Evolutionary conservation across 306 rosid genomes (phyloP).

Genomic region (barrel medic (Medicago truncatula)): DNA sequence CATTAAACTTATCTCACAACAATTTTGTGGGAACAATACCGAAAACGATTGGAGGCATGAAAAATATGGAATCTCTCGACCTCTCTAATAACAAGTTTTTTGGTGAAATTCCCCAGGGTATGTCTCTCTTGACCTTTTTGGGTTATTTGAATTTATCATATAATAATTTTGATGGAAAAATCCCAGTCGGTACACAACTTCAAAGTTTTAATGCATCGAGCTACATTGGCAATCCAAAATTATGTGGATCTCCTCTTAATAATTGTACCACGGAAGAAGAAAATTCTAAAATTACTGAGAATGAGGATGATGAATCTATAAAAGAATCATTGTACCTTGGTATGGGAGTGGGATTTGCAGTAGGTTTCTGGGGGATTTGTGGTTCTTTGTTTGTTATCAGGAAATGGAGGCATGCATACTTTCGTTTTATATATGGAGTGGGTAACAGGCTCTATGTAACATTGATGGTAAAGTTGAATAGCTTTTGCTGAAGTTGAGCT

Average conservation of each 20-base stretch:
- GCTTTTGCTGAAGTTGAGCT: not conserved
- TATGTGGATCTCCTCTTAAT: not conserved
- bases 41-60: too few species aligned
- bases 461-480: not conserved
- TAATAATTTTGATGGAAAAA: not conserved
- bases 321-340: not conserved
- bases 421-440: not conserved
- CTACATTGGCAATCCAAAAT: not conserved
- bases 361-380: not conserved
- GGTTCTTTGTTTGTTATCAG: not conserved
- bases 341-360: not conserved
- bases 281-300: not conserved
- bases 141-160: not conserved
- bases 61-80: not conserved
- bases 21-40: too few species aligned
- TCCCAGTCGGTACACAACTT: not conserved
- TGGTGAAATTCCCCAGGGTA: not conserved
- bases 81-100: not conserved
- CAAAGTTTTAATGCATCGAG: not conserved
- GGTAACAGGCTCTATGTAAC: not conserved
- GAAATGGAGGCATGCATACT: conserved; percentile 5
- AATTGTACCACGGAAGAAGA: not conserved
- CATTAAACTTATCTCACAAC: too few species aligned
- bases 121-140: not conserved
- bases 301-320: not conserved